Conservation (phyloP, 2,329 filamentous ascomycete species). For the Venturia pyrina region DNA sequence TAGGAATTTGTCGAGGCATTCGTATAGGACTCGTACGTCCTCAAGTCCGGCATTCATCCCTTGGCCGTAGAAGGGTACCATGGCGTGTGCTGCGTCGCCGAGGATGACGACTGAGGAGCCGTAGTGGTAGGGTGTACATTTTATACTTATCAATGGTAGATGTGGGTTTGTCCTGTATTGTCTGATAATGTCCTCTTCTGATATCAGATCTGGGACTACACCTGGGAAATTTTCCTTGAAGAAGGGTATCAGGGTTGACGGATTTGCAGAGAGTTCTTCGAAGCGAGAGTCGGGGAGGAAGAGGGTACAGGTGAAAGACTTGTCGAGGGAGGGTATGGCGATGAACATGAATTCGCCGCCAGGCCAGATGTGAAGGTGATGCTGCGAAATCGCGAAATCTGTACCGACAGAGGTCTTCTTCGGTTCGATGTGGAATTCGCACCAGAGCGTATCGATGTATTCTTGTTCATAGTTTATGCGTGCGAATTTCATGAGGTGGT, state of each 20-base stretch:
- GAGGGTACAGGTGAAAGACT: constrained; percentile 88
- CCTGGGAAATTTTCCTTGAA: constrained; percentile 83
- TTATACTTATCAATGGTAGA: constrained; percentile 85
- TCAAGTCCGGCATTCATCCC: constrained; percentile 96
- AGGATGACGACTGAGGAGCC: constrained; percentile 68
- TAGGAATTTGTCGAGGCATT: constrained; percentile 56
- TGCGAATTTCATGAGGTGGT: constrained; percentile 91
- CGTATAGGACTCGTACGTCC: constrained; percentile 82
- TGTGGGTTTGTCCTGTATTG: constrained; percentile 81
- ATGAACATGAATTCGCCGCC: constrained; percentile 96
- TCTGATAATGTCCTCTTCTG: constrained; percentile 53
- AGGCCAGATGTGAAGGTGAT: constrained; percentile 97
- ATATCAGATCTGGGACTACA: constrained; percentile 59
- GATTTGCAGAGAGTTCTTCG: constrained; percentile 52
- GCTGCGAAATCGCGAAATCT: constrained; percentile 72
- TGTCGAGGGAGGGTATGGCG: constrained; percentile 80
- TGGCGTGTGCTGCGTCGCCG: constrained; percentile 91
- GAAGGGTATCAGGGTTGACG: constrained; percentile 53
- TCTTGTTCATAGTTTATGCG: constrained; percentile 86
- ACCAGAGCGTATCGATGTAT: constrained; percentile 96
- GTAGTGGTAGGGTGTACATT: constrained; percentile 83
- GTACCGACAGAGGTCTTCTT: constrained; percentile 22
- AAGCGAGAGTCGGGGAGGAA: constrained; percentile 72
- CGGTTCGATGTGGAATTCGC: constrained; percentile 77
- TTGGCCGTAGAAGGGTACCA: constrained; percentile 97